Conservation (phyloP, 495 filamentous ascomycete species). For the Elasticomyces elasticus region DNA sequence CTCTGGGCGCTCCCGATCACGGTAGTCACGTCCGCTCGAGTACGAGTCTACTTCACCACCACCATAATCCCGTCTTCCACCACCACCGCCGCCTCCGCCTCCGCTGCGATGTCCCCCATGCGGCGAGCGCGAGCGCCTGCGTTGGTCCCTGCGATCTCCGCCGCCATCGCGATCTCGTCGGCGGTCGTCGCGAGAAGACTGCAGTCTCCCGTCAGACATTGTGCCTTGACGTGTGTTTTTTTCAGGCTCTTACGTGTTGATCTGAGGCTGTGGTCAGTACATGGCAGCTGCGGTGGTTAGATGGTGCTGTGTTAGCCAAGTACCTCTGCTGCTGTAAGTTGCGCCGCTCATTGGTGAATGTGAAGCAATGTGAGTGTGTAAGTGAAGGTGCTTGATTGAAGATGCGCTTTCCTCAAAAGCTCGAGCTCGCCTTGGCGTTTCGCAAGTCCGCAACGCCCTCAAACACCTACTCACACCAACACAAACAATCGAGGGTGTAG, state of each 20-base stretch:
- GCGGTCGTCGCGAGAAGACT: slow-evolving; percentile 23
- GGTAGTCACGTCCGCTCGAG: slow-evolving; percentile 79
- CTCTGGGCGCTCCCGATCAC: slow-evolving; percentile 82
- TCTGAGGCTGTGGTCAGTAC: slow-evolving; percentile 16
- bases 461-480: too few species aligned
- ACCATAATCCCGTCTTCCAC: slow-evolving; percentile 32
- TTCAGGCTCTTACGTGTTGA: slow-evolving; percentile 20
- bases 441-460: too few species aligned
- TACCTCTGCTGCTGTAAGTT: slow-evolving; percentile 17
- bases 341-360: slow-evolving; percentile 13
- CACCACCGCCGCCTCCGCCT: background rate
- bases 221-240: slow-evolving; percentile 2
- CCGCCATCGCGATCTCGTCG: slow-evolving; percentile 19
- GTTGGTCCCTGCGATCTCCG: slow-evolving; percentile 1
- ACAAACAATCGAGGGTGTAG: too few species aligned
- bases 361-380: background rate
- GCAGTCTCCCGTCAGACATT: slow-evolving; percentile 25
- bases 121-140: slow-evolving; percentile 20
- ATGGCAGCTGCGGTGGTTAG: slow-evolving; percentile 13
- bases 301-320: slow-evolving; percentile 13
- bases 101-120: background rate
- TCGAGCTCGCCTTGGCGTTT: too few species aligned
- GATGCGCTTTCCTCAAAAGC: background rate
- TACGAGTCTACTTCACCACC: slow-evolving; percentile 77
- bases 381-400: background rate